phyloP scores from a whole-genome alignment of 2,329 filamentous ascomycete species.

The Magnaporthales sp. region DNA sequence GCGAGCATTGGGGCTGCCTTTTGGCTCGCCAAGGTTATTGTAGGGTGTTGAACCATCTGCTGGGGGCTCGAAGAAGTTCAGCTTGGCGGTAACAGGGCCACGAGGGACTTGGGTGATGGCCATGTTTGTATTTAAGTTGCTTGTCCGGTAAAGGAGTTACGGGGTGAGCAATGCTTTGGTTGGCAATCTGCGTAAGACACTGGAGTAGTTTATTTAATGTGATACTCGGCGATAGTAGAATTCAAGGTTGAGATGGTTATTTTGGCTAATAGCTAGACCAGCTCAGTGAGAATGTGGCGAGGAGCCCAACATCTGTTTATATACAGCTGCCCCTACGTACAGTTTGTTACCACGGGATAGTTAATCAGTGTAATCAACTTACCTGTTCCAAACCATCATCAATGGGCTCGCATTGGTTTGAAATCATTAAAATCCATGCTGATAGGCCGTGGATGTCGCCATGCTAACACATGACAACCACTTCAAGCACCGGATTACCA shows the following conservation, averaged over 20 bases:
- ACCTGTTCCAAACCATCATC: no score
- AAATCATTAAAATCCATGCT: not conserved
- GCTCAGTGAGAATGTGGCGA: not conserved
- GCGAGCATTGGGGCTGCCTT: constrained; percentile 48
- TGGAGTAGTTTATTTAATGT: not conserved
- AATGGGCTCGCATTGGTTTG: not conserved
- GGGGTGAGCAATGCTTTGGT: not conserved
- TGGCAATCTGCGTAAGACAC: not conserved
- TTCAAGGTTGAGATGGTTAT: not conserved
- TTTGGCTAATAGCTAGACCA: not conserved
- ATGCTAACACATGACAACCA: not conserved
- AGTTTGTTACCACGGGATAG: not conserved
- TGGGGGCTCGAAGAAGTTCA: constrained; percentile 19
- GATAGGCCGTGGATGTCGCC: not conserved
- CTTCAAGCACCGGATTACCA: not conserved
- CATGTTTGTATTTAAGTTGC: not conserved
- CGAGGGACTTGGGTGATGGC: not conserved
- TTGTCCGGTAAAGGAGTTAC: not conserved
- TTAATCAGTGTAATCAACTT: not conserved
- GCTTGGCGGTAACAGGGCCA: constrained; percentile 13
- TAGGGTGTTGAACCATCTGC: constrained; percentile 17
- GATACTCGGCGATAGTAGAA: not conserved
- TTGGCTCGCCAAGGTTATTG: constrained; percentile 35
- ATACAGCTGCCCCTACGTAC: not conserved
- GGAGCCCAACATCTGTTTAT: not conserved